A percentile compares a stretch with the other conserved stretches of the same genome.
phyloP scores from a whole-genome alignment of 306 rosid genomes.

The Cucurbita maxima region DNA sequence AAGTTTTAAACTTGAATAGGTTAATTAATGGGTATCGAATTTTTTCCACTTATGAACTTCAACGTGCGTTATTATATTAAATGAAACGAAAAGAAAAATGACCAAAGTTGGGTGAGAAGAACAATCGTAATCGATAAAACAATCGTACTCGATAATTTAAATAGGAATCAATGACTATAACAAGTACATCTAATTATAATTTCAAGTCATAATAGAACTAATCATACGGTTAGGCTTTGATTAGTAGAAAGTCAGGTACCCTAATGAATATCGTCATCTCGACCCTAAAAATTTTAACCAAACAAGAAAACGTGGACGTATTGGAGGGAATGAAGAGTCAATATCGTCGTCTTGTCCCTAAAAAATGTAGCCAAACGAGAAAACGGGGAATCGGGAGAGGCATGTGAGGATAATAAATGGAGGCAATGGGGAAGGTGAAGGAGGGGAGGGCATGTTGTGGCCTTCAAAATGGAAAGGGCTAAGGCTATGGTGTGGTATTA shows the following conservation, averaged over 20 bases:
- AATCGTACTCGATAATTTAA: too few relatives aligned
- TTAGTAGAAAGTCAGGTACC: too few relatives aligned
- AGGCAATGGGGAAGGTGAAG: neutral
- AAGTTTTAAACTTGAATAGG: neutral
- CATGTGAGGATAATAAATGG: slow-evolving; percentile 35
- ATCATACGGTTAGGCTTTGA: too few relatives aligned
- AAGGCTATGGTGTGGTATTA: neutral
- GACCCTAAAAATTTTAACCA: too few relatives aligned
- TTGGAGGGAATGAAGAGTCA: too few relatives aligned
- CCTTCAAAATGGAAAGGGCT: too few relatives aligned
- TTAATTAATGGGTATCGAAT: neutral
- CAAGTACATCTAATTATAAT: too few relatives aligned
- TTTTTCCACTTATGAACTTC: neutral
- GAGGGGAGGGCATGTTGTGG: neutral
- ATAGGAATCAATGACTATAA: neutral
- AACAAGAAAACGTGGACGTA: too few relatives aligned
- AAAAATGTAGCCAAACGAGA: too few relatives aligned
- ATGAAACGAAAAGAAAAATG: neutral
- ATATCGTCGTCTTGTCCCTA: too few relatives aligned
- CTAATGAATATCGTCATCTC: too few relatives aligned
- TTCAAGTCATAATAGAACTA: too few relatives aligned
- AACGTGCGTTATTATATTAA: neutral
- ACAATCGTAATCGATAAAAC: neutral
- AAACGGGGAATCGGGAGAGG: neutral
- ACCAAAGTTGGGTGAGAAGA: neutral